These are phyloP conservation scores for Ascochyta viciae-villosae DNA, from an alignment of 2,329 filamentous ascomycete species.

Conservation along the genomic window DNA sequence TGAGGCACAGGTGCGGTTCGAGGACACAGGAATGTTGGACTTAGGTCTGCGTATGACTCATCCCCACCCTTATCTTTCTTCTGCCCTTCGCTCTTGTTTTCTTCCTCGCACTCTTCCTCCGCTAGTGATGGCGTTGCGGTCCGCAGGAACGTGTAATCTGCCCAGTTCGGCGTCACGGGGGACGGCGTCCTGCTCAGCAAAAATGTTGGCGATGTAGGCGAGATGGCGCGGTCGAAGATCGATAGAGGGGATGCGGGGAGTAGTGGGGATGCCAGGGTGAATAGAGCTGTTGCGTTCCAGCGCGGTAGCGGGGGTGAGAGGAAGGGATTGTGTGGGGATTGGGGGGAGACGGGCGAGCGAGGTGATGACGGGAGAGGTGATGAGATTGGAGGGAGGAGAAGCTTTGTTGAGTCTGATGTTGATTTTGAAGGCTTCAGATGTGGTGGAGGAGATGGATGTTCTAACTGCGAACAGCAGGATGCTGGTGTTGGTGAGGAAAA, in stretches of 20 bases:
- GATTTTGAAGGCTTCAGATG: neutral
- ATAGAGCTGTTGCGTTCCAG: neutral
- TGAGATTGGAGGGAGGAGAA: neutral
- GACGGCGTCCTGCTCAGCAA: neutral
- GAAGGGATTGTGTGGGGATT: constrained; percentile 22
- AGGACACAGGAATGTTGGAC: constrained; percentile 3
- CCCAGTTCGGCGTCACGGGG: neutral
- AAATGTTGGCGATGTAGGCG: constrained; percentile 11
- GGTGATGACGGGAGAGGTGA: neutral
- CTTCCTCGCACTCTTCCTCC: neutral
- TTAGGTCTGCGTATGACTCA: neutral
- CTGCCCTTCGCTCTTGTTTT: too few relatives aligned
- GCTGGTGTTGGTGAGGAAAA: neutral
- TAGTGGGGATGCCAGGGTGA: constrained; percentile 18
- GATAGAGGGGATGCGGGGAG: constrained; percentile 28
- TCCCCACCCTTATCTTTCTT: neutral
- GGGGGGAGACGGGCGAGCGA: constrained; percentile 2
- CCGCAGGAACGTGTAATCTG: neutral
- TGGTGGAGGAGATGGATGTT: neutral
- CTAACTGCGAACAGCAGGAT: neutral
- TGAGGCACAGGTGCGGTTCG: neutral
- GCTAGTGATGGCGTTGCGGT: neutral
- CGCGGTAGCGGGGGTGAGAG: constrained; percentile 16
- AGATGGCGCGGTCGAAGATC: constrained; percentile 24
- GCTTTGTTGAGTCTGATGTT: neutral